These are phyloP conservation scores for Lumnitzera racemosa DNA, from an alignment of 345 rosid genomes.

Conservation along the genomic window DNA sequence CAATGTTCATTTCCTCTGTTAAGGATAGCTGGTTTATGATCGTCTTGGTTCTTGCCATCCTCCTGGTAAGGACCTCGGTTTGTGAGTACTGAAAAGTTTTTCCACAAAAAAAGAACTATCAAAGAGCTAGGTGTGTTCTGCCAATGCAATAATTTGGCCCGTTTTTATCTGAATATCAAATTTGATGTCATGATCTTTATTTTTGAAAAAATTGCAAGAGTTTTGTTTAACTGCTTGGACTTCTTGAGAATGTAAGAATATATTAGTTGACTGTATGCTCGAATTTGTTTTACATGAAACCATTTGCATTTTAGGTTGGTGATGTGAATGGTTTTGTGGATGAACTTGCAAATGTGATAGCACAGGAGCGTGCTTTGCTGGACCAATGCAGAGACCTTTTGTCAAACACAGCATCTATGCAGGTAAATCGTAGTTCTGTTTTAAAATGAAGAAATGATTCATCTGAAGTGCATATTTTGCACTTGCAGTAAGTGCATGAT, in stretches of 20 bases:
- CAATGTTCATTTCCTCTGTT: too few relatives aligned
- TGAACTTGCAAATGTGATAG: constrained; percentile 44
- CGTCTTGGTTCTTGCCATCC: too few relatives aligned
- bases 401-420: constrained; percentile 47
- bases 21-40: too few relatives aligned
- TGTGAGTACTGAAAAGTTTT: background rate
- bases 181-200: background rate
- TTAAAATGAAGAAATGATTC: background rate
- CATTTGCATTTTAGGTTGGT: constrained; percentile 35
- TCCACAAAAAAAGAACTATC: background rate
- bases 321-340: constrained; percentile 34
- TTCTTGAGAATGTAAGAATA: too few relatives aligned
- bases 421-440: constrained; percentile 30
- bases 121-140: background rate
- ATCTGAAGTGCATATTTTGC: background rate
- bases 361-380: constrained; percentile 52
- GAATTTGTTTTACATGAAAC: background rate
- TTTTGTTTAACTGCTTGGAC: background rate
- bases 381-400: constrained; percentile 47
- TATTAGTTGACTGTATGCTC: background rate
- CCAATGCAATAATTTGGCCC: too few relatives aligned
- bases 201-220: background rate
- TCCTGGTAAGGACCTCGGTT: too few relatives aligned
- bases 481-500: background rate
- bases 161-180: background rate